phyloP scores from a whole-genome alignment of 108 stramenopile species.

The Nitzschia putrida region DNA sequence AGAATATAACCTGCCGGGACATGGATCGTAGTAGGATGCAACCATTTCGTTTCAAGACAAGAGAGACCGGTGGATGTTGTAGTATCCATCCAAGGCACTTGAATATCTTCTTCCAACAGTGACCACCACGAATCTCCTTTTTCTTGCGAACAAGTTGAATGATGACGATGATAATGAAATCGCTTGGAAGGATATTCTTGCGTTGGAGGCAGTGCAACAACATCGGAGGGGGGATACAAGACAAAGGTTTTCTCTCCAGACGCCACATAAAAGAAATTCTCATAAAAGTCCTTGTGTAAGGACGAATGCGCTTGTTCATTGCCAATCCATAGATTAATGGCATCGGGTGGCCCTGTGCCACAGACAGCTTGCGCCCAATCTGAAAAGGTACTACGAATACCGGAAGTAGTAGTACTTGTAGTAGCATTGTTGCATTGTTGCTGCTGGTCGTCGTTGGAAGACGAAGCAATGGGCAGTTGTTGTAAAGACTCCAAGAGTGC shows the following conservation, averaged over 20 bases:
- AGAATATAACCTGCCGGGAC: slow-evolving; percentile 63
- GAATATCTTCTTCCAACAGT: too few species aligned
- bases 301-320: slow-evolving; percentile 85
- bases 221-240: slow-evolving; percentile 86
- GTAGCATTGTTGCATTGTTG: too few species aligned
- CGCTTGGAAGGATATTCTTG: background rate
- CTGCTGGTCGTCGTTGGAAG: background rate
- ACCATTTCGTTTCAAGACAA: slow-evolving; percentile 42
- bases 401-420: background rate
- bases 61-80: slow-evolving; percentile 26
- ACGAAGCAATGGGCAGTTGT: background rate
- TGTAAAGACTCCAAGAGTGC: background rate
- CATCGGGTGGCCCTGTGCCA: slow-evolving; percentile 79
- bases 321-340: slow-evolving; percentile 96
- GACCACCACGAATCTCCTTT: too few species aligned
- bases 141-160: slow-evolving; percentile 5
- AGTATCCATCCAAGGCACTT: background rate
- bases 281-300: slow-evolving; percentile 96
- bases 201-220: slow-evolving; percentile 50
- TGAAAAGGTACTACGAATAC: background rate
- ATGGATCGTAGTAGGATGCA: slow-evolving; percentile 44
- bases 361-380: slow-evolving; percentile 59
- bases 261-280: slow-evolving; percentile 91
- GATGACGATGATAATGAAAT: background rate
- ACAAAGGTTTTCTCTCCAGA: slow-evolving; percentile 93